Percentiles rank a stretch among this genome's conserved stretches.
Evolutionary conservation across 305 asterid genomes (phyloP).

Genomic region (Fraxinus sp.): DNA sequence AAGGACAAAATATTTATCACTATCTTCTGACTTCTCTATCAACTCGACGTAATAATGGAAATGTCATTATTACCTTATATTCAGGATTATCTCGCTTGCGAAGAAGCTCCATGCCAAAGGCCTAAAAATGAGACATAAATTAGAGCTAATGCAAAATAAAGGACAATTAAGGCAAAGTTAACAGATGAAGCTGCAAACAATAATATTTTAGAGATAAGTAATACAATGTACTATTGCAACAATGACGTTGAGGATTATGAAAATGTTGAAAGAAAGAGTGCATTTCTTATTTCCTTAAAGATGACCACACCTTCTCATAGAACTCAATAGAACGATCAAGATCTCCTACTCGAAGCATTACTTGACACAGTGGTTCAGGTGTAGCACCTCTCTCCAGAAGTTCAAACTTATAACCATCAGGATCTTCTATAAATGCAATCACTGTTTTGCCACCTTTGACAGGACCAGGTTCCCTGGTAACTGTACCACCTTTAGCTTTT

Average conservation of each 20-base stretch:
- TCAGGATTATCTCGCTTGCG: constrained; percentile 92
- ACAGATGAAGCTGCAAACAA: background rate
- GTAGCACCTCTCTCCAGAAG: constrained; percentile 95
- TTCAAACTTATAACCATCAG: constrained; percentile 96
- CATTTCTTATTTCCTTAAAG: background rate
- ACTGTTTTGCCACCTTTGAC: constrained; percentile 96
- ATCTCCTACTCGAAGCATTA: constrained; percentile 99
- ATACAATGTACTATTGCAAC: background rate
- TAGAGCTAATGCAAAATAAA: background rate
- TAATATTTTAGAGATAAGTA: background rate
- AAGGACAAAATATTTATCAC: background rate
- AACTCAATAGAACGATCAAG: constrained; percentile 89
- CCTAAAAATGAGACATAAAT: constrained; percentile 41
- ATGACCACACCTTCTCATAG: constrained; percentile 69
- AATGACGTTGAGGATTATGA: constrained; percentile 6
- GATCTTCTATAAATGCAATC: constrained; percentile 94
- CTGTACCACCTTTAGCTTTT: constrained; percentile 94
- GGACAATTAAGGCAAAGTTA: background rate
- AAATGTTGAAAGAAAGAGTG: background rate
- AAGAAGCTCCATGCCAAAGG: constrained; percentile 96
- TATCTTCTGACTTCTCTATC: background rate
- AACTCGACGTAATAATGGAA: constrained; percentile 17
- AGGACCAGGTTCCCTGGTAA: constrained; percentile 93
- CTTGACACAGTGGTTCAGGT: constrained; percentile 95
- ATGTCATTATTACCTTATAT: constrained; percentile 61